Percentiles rank a stretch among this genome's conserved stretches.
Evolutionary conservation across 495 filamentous ascomycete genomes (phyloP).

Genomic region (Penicillium subrubescens): DNA sequence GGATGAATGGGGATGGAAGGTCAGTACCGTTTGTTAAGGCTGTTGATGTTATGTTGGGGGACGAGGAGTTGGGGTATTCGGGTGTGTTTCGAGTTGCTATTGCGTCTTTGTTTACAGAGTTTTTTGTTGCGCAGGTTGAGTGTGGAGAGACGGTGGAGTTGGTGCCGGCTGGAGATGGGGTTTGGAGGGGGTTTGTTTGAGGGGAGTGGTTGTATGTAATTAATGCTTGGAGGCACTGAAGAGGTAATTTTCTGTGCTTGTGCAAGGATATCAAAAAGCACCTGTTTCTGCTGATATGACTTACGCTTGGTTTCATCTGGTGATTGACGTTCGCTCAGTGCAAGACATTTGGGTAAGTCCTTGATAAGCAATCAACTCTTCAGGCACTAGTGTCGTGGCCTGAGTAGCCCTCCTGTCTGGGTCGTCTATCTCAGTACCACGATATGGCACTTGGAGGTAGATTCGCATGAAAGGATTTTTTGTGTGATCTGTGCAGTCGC

Average conservation of each 20-base stretch:
- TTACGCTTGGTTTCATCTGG: no score
- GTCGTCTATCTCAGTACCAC: background rate
- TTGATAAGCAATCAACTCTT: background rate
- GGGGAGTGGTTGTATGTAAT: no score
- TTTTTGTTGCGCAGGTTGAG: background rate
- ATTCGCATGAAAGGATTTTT: no score
- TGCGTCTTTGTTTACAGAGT: background rate
- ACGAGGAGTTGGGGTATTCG: background rate
- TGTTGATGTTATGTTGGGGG: constrained; percentile 1
- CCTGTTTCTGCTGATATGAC: no score
- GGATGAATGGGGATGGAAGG: background rate
- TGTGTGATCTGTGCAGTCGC: no score
- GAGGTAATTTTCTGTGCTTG: no score
- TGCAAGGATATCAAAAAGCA: no score
- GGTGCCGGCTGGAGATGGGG: background rate
- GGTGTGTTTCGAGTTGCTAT: constrained; percentile 1
- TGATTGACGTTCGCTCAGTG: no score
- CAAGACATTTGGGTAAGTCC: background rate
- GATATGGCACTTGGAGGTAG: background rate
- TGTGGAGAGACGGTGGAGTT: background rate
- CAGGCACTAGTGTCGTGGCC: background rate
- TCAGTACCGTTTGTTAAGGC: constrained; percentile 3
- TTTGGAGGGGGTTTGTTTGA: background rate
- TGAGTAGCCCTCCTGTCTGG: background rate
- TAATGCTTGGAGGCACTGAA: no score